A percentile compares a stretch with the other conserved stretches of the same genome.
Evolutionary conservation across 208 protist species (phyloP).

Genomic region (Acanthamoeba castellanii): DNA sequence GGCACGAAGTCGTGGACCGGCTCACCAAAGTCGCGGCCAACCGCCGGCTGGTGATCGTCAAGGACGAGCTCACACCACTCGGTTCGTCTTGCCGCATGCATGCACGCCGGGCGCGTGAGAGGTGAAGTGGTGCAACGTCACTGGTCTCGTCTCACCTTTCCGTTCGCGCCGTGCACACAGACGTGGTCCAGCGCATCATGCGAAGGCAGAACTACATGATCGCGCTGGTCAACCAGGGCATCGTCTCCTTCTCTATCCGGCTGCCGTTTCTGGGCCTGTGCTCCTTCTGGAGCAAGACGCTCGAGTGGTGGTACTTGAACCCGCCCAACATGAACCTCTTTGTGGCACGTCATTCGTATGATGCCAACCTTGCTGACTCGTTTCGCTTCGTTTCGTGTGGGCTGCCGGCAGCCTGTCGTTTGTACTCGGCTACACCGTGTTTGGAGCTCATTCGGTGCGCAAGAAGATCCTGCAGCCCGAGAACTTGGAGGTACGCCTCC

Average conservation of each 20-base stretch:
- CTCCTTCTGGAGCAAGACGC: neutral
- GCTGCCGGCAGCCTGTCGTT: neutral
- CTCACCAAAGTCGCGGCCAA: conserved; percentile 57
- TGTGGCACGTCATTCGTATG: neutral
- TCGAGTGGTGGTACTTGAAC: neutral
- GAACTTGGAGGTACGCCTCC: neutral
- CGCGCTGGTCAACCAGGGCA: conserved; percentile 27
- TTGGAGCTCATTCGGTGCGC: conserved; percentile 4
- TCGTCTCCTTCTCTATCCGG: conserved; percentile 26
- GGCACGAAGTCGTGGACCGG: conserved; percentile 49
- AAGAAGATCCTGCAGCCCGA: conserved; percentile 1
- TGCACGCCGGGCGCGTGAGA: too few relatives aligned
- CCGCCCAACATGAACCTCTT: neutral
- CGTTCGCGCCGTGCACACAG: too few relatives aligned
- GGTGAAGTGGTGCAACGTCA: too few relatives aligned
- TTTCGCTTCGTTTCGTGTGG: too few relatives aligned
- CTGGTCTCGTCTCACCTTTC: too few relatives aligned
- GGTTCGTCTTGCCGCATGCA: too few relatives aligned
- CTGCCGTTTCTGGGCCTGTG: neutral
- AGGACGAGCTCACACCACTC: conserved; percentile 20
- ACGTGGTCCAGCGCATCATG: conserved; percentile 62
- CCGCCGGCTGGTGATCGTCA: conserved; percentile 1
- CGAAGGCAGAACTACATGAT: conserved; percentile 75
- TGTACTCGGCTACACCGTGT: conserved; percentile 1
- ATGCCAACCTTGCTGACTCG: neutral